Conservation (phyloP, 2,329 filamentous ascomycete species). For the Colletotrichum sp. region DNA sequence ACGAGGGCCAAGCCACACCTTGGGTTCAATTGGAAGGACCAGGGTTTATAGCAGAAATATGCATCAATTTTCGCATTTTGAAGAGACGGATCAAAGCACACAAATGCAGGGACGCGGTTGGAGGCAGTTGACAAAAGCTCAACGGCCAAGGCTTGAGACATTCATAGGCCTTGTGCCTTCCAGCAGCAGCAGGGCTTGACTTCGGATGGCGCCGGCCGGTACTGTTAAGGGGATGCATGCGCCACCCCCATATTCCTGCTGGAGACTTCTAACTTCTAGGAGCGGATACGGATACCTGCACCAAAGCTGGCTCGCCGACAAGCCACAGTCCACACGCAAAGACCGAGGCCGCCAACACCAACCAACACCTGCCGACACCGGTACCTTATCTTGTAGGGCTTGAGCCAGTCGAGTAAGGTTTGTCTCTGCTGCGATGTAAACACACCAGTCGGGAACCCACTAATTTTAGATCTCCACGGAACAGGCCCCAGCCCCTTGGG, state of each 20-base stretch:
- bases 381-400: background rate
- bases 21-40: background rate
- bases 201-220: constrained; percentile 4
- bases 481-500: background rate
- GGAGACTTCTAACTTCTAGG: background rate
- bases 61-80: background rate
- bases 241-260: background rate
- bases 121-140: background rate
- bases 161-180: background rate
- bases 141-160: background rate
- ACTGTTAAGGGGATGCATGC: background rate
- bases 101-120: background rate
- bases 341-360: background rate
- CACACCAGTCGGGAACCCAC: background rate
- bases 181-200: background rate
- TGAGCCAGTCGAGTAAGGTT: background rate
- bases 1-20: background rate
- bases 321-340: background rate
- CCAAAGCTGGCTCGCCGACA: background rate
- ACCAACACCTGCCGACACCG: background rate
- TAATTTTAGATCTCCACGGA: constrained; percentile 14
- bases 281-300: background rate
- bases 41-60: background rate
- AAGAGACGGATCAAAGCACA: background rate
- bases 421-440: background rate